Conservation (phyloP, 768 basidiomycete species). For the Kwoniella dendrophila region DNA sequence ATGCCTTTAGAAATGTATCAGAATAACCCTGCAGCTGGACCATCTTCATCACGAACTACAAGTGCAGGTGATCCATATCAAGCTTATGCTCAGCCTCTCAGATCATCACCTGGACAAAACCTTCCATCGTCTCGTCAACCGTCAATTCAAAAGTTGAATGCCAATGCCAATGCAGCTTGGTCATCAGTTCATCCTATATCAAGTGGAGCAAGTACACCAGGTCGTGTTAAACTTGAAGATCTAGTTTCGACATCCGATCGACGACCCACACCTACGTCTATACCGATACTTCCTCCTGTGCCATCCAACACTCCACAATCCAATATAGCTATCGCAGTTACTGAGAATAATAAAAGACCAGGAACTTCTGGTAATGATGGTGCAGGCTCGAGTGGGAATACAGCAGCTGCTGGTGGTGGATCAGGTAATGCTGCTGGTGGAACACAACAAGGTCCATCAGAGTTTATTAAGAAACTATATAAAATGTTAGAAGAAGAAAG, state of each 20-base stretch:
- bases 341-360: slow-evolving; percentile 1
- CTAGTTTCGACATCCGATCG: slow-evolving; percentile 23
- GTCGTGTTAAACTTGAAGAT: slow-evolving; percentile 34
- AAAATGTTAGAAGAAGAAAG: slow-evolving; percentile 51
- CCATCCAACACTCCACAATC: background rate
- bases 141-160: background rate
- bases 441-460: slow-evolving; percentile 41
- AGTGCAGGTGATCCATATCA: slow-evolving; percentile 13
- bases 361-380: slow-evolving; percentile 10
- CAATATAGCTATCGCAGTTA: background rate
- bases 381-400: background rate
- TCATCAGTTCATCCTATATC: slow-evolving; percentile 28
- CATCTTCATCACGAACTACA: slow-evolving; percentile 7
- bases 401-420: slow-evolving; percentile 2
- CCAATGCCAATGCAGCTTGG: slow-evolving; percentile 10
- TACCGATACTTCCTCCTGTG: too few relatives aligned
- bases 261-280: slow-evolving; percentile 3
- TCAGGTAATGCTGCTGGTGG: too few relatives aligned
- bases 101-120: slow-evolving; percentile 23
- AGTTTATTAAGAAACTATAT: slow-evolving; percentile 54
- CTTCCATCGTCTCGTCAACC: slow-evolving; percentile 3
- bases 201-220: background rate
- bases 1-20: slow-evolving; percentile 1
- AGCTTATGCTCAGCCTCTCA: slow-evolving; percentile 22
- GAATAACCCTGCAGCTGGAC: slow-evolving; percentile 24